phyloP scores from a whole-genome alignment of 257 asterid genomes.

The Solanum verrucosum region DNA sequence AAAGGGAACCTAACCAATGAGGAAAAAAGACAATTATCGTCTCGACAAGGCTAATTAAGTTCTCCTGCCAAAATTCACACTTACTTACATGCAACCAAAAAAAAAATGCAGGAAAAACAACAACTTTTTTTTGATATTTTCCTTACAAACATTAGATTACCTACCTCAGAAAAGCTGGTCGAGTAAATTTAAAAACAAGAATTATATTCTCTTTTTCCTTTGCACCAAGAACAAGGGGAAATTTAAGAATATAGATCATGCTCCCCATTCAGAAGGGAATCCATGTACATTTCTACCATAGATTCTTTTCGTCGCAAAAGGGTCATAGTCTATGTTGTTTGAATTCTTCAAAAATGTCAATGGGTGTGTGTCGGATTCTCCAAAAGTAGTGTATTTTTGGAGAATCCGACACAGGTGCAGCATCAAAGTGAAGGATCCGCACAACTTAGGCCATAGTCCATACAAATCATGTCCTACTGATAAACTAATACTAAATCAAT shows the following conservation, averaged over 20 bases:
- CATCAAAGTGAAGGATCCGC: too few species aligned
- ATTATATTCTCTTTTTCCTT: background rate
- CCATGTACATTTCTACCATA: background rate
- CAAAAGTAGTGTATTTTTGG: too few species aligned
- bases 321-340: background rate
- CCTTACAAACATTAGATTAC: background rate
- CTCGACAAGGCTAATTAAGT: background rate
- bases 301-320: background rate
- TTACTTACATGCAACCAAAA: background rate
- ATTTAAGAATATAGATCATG: background rate
- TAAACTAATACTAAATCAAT: background rate
- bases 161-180: background rate
- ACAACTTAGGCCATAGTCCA: too few species aligned
- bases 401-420: fast-evolving
- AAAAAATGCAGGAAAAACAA: background rate
- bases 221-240: background rate
- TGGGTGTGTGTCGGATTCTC: too few species aligned
- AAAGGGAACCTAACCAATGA: background rate
- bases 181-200: background rate
- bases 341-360: too few species aligned
- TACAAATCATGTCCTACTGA: background rate
- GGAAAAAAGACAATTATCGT: background rate
- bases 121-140: background rate
- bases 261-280: background rate
- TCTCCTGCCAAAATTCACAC: background rate